A percentile compares a stretch with the other conserved stretches of the same genome.
Conservation (phyloP, 768 basidiomycete species). For the Dictyophora rubrovolvata region DNA sequence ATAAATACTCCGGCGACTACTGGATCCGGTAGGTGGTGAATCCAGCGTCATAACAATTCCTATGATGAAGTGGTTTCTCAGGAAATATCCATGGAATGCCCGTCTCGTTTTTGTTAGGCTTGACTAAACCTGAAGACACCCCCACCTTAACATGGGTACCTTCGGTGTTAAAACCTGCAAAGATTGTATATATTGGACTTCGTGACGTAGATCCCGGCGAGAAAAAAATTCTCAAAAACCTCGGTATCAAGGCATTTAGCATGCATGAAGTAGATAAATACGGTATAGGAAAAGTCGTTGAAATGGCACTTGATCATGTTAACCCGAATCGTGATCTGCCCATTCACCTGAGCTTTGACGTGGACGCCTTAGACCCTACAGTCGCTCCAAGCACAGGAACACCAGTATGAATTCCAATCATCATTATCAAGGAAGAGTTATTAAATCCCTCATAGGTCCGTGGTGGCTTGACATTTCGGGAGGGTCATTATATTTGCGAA, state of each 20-base stretch:
- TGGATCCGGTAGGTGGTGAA: slow-evolving; percentile 42
- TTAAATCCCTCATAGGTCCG: slow-evolving; percentile 46
- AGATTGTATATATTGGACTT: slow-evolving; percentile 93
- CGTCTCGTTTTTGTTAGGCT: slow-evolving; percentile 77
- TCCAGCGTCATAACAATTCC: background rate
- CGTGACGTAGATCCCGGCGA: slow-evolving; percentile 88
- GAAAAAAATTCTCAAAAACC: slow-evolving; percentile 72
- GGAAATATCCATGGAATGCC: slow-evolving; percentile 99
- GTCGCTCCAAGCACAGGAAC: slow-evolving; percentile 97
- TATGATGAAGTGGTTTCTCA: slow-evolving; percentile 16
- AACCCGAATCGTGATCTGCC: slow-evolving; percentile 77
- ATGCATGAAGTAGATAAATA: slow-evolving; percentile 84
- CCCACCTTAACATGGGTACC: slow-evolving; percentile 43
- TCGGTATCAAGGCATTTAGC: slow-evolving; percentile 82
- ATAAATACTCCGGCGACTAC: slow-evolving; percentile 87
- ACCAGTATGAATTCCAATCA: slow-evolving; percentile 41
- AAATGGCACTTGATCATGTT: slow-evolving; percentile 93
- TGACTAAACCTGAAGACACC: slow-evolving; percentile 35
- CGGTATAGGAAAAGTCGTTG: slow-evolving; percentile 89
- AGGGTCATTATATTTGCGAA: slow-evolving; percentile 98
- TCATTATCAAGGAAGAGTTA: background rate
- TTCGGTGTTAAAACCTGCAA: slow-evolving; percentile 55
- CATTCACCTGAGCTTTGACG: slow-evolving; percentile 94
- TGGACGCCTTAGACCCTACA: slow-evolving; percentile 86
- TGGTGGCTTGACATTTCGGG: slow-evolving; percentile 91